Base-by-base conservation (phyloP, 2,329 filamentous ascomycete species). In the Fusarium oligoseptatum region DNA sequence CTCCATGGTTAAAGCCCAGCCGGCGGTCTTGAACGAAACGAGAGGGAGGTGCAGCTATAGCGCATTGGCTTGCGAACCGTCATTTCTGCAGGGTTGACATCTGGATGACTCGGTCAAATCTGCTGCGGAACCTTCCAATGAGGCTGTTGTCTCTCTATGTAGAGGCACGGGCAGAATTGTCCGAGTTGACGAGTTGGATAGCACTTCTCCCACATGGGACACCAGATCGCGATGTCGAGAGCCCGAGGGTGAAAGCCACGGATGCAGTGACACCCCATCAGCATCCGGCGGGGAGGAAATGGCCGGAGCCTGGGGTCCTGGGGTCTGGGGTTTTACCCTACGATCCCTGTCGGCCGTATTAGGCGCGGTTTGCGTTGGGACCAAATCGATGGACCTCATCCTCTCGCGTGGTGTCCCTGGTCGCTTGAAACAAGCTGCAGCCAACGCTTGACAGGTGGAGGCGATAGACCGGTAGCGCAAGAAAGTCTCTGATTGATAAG, bases 11-110 rank as follows among this genome's bases (percentile, higher is more conserved):
- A 67, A 70, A 70, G 73, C 71, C 68, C 68, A 68, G 66, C 64
- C 48, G 67, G 68, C 57, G 68, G 67, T 32, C 61, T 63, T 67
- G 36, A 50, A 64, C 63, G 24, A 67, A 69, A 70, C 55, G 50
- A 71, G 63, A 67, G 64, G 43, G 39, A 50, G 58, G 65, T 73
- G 75, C 75, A 78, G 76, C 66, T 45, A 57, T 66, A 67, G 65
- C 64, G 70, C 29, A 56, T 62, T 76, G 65, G 57, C 48, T 70
- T 71, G 72, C 60, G 65, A 76, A 72, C 62, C 20, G 60, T 68
- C 66, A 63, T 45, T 45, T 39, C 57, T 71, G 66, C 75, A 71
- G 52, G 63, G 58, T 67, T 68, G 63, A 32, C 34, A 64, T 48
- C 29, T 50, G 32, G 36, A 62, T 60, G 52, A 48, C 55, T 67